phyloP scores from a whole-genome alignment of 345 rosid species.

The Linum usitatissimum region DNA sequence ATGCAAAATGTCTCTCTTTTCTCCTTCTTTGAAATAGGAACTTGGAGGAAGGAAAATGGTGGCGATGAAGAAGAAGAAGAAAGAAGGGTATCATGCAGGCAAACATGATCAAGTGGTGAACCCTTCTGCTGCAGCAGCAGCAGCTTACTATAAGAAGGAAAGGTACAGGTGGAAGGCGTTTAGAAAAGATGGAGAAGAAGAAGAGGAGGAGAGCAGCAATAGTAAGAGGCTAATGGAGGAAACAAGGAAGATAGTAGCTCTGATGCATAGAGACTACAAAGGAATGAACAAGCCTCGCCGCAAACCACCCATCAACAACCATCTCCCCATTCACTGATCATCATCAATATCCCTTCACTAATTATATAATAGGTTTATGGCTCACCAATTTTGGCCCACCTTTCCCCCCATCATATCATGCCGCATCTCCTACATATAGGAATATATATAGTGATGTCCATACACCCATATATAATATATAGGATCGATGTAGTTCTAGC shows the following conservation, averaged over 20 bases:
- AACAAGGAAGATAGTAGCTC: slow-evolving; percentile 23
- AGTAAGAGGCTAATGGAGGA: slow-evolving; percentile 15
- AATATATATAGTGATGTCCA: background rate
- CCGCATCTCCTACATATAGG: background rate
- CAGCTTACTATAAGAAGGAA: no score
- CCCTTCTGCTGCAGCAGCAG: no score
- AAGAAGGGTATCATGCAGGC: no score
- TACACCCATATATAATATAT: background rate
- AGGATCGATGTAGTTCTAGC: background rate
- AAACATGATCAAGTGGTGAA: no score
- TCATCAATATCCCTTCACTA: no score
- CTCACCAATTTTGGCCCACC: slow-evolving; percentile 23
- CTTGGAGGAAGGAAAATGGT: slow-evolving; percentile 35
- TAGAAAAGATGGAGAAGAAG: no score
- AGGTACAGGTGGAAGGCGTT: no score
- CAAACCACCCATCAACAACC: slow-evolving; percentile 43
- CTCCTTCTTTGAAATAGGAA: background rate
- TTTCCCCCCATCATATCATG: background rate
- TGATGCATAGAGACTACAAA: slow-evolving; percentile 31
- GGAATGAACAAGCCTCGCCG: slow-evolving; percentile 24
- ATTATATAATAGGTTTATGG: background rate
- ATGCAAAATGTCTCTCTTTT: no score
- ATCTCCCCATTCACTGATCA: slow-evolving; percentile 29
- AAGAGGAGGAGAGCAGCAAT: background rate
- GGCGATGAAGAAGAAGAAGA: slow-evolving; percentile 3